Percentiles rank a stretch among this genome's conserved stretches.
Evolutionary conservation across 768 basidiomycete genomes (phyloP).

Genomic region (Russula dissimulans): DNA sequence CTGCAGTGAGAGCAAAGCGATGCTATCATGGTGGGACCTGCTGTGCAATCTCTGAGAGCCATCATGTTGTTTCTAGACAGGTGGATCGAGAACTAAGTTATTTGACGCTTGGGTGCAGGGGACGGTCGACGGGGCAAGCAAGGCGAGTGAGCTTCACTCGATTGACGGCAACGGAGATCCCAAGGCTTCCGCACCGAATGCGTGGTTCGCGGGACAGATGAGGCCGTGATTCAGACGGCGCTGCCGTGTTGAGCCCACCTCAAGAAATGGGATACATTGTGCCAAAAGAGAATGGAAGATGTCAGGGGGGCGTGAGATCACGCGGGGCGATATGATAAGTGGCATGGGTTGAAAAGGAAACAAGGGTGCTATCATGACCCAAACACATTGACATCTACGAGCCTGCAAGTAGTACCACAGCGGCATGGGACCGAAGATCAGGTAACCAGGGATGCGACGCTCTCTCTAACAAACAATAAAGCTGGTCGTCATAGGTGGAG

Average conservation of each 20-base stretch:
- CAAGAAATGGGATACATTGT: not conserved
- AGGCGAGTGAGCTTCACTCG: not conserved
- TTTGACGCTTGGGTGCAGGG: not conserved
- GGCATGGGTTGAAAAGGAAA: slow-evolving; percentile 3
- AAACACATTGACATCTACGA: not conserved
- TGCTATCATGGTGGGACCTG: not conserved
- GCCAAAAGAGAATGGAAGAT: slow-evolving; percentile 11
- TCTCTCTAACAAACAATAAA: too few relatives aligned
- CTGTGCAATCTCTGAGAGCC: not conserved
- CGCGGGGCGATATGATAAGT: slow-evolving; percentile 5
- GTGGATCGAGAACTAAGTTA: too few relatives aligned
- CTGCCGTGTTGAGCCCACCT: not conserved
- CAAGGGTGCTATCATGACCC: not conserved
- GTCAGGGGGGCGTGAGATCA: slow-evolving; percentile 5
- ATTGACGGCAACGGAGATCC: slow-evolving; percentile 11
- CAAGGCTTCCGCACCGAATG: not conserved
- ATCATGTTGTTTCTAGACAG: too few relatives aligned
- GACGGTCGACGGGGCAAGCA: not conserved
- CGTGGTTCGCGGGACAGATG: slow-evolving; percentile 14
- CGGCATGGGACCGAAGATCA: not conserved
- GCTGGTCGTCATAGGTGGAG: too few relatives aligned
- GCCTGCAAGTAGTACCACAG: not conserved
- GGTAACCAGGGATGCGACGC: not conserved
- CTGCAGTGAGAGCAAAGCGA: not conserved
- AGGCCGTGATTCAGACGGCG: slow-evolving; percentile 9